A percentile compares a stretch with the other conserved stretches of the same genome.
These are phyloP conservation scores for Clarkia xantiana DNA, from an alignment of 345 rosid species.

Conservation along the genomic window DNA sequence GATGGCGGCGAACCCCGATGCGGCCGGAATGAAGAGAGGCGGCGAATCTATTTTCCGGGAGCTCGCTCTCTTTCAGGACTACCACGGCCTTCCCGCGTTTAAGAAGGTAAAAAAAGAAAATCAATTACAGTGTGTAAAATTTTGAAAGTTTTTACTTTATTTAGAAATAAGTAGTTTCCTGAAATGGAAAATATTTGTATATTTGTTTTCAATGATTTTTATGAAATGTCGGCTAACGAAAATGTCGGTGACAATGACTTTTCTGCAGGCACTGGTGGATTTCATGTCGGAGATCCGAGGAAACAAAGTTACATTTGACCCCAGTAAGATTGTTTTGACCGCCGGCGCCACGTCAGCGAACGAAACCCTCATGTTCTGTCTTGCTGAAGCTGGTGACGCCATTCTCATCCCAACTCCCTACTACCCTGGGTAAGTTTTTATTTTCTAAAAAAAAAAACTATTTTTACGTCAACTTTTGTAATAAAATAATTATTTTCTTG, in stretches of 20 bases:
- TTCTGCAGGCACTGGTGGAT: slow-evolving; percentile 36
- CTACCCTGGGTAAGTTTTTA: slow-evolving; percentile 53
- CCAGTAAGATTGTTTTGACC: slow-evolving; percentile 53
- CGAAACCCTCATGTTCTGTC: slow-evolving; percentile 76
- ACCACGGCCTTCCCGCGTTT: slow-evolving; percentile 67
- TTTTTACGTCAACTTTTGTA: no score
- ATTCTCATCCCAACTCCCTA: slow-evolving; percentile 86
- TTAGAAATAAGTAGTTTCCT: no score
- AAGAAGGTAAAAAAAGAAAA: slow-evolving; percentile 35
- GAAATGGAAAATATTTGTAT: no score
- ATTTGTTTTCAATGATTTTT: no score
- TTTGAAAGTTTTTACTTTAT: no score
- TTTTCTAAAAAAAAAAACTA: no score
- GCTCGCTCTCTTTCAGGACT: slow-evolving; percentile 88
- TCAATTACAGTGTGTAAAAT: no score
- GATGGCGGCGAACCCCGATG: slow-evolving; percentile 48
- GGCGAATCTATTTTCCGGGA: slow-evolving; percentile 52
- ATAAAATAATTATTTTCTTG: no score
- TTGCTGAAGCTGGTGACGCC: slow-evolving; percentile 82
- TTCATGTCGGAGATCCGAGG: slow-evolving; percentile 76
- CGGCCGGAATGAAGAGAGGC: slow-evolving; percentile 29
- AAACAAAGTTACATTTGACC: slow-evolving; percentile 50
- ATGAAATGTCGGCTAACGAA: no score
- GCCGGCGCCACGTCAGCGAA: slow-evolving; percentile 96
- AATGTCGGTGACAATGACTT: background rate